Conservation (phyloP, 495 filamentous ascomycete species). For the Penicillium verhagenii region DNA sequence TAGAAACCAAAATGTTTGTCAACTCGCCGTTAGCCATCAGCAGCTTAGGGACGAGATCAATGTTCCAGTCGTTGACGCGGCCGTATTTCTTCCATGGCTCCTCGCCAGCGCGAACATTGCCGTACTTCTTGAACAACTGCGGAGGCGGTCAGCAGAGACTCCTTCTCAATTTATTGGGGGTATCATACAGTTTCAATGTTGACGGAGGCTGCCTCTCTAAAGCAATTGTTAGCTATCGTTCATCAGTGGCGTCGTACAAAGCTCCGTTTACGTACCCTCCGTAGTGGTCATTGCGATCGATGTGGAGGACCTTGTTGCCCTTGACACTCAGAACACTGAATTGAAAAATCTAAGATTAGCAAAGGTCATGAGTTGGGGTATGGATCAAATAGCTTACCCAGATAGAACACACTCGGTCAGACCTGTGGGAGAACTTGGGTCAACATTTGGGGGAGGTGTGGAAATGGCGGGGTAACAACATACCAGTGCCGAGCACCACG, state of each 20-base stretch:
- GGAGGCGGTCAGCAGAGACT: constrained; percentile 9
- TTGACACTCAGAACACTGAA: constrained; percentile 92
- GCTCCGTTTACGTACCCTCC: constrained; percentile 75
- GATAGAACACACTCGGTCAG: constrained; percentile 98
- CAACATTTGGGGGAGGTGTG: constrained; percentile 25
- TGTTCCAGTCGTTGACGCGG: constrained; percentile 97
- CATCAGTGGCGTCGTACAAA: constrained; percentile 14
- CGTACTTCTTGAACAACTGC: constrained; percentile 93
- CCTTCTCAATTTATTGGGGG: background rate
- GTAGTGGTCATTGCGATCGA: constrained; percentile 98
- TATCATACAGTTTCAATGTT: constrained; percentile 81
- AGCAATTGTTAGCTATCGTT: constrained; percentile 21
- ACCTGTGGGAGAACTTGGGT: constrained; percentile 55
- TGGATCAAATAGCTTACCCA: constrained; percentile 58
- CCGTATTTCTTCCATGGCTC: constrained; percentile 98
- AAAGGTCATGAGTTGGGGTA: background rate
- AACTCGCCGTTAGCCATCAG: constrained; percentile 98
- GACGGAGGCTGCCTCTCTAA: constrained; percentile 85
- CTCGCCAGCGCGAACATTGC: constrained; percentile 73
- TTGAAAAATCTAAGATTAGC: constrained; percentile 3
- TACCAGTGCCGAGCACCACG: constrained; percentile 95
- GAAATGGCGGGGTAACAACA: constrained; percentile 47
- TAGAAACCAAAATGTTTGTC: constrained; percentile 95
- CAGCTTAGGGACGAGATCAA: constrained; percentile 96
- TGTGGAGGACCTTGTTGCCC: constrained; percentile 98